A percentile compares a stretch with the other conserved stretches of the same genome.
Conservation (phyloP, 768 basidiomycete species). For the Artomyces pyxidatus region DNA sequence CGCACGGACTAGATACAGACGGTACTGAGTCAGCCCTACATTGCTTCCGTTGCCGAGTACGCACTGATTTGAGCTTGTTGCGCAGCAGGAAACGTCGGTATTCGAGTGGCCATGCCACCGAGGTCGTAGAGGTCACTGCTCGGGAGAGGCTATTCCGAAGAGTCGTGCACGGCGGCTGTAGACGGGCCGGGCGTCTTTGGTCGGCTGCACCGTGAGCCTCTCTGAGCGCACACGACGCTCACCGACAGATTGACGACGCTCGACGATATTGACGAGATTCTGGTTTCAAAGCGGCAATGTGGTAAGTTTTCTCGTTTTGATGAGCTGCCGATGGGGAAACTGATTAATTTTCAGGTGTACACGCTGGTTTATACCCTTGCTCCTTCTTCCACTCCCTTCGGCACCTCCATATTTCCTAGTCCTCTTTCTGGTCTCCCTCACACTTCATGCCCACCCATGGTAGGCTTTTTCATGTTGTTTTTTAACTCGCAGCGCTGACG, state of each 20-base stretch:
- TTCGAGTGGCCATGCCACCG: background rate
- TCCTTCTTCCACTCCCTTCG: constrained; percentile 70
- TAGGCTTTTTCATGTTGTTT: constrained; percentile 26
- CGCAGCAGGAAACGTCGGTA: constrained; percentile 56
- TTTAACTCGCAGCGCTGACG: background rate
- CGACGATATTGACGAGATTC: no score
- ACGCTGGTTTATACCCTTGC: constrained; percentile 74
- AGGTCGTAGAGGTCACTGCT: constrained; percentile 3
- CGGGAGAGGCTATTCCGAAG: constrained; percentile 1
- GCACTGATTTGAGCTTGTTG: constrained; percentile 84
- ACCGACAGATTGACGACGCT: no score
- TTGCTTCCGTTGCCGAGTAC: constrained; percentile 22
- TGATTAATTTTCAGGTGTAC: constrained; percentile 53
- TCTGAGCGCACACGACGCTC: no score
- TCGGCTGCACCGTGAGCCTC: no score
- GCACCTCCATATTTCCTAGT: constrained; percentile 75
- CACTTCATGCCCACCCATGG: constrained; percentile 81
- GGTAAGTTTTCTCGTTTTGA: constrained; percentile 40
- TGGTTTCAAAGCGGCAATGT: constrained; percentile 35
- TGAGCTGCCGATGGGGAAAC: background rate
- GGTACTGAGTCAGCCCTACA: constrained; percentile 11
- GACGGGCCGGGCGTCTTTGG: background rate
- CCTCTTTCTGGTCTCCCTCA: constrained; percentile 68
- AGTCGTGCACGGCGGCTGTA: background rate
- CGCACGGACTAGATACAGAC: constrained; percentile 55